Conservation (phyloP, 2,329 filamentous ascomycete genomes). For the Neofusicoccum kwambonambiense region DNA sequence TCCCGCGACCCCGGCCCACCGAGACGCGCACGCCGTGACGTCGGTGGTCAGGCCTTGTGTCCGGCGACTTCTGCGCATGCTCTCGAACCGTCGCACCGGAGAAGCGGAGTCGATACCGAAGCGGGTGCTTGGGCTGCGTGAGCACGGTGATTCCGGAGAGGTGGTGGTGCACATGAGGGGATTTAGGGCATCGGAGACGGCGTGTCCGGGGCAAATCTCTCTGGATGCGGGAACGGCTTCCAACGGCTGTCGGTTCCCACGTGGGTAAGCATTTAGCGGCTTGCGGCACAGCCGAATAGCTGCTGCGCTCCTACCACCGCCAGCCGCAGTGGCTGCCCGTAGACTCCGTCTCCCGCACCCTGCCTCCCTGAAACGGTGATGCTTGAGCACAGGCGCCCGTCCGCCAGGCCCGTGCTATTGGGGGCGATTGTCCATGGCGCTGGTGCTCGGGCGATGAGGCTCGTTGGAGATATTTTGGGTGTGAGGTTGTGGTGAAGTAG, state of each 20-base stretch:
- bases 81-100: neutral
- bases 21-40: neutral
- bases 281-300: slow-evolving; percentile 15
- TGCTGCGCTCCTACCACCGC: neutral
- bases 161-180: neutral
- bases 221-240: slow-evolving; percentile 1
- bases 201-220: slow-evolving; percentile 13
- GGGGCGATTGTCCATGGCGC: slow-evolving; percentile 8
- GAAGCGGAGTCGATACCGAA: neutral
- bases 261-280: slow-evolving; percentile 16
- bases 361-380: neutral
- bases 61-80: neutral
- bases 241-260: slow-evolving; percentile 10
- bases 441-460: slow-evolving; percentile 13
- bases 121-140: neutral
- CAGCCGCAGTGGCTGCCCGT: neutral
- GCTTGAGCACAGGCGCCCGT: neutral
- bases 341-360: neutral
- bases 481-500: neutral
- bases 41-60: neutral
- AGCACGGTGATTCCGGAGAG: neutral
- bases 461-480: slow-evolving; percentile 17
- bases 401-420: slow-evolving; percentile 8
- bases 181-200: slow-evolving; percentile 9
- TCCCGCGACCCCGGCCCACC: neutral